A percentile compares a stretch with the other conserved stretches of the same genome.
Conservation (phyloP, 495 filamentous ascomycete species). For the Trichoderma asperelloides region DNA sequence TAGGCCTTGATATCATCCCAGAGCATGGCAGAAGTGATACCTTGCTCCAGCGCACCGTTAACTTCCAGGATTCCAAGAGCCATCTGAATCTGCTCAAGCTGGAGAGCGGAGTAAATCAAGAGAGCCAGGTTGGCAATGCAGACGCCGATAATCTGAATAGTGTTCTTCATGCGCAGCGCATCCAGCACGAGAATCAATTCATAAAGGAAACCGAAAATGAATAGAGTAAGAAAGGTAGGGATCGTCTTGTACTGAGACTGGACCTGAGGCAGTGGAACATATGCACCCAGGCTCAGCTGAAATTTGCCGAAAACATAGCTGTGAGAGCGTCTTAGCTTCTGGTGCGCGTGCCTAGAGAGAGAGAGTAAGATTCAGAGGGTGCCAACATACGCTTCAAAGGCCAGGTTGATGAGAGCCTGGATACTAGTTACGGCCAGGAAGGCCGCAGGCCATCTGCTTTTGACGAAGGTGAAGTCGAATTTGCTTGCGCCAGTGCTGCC, state of each 20-base stretch:
- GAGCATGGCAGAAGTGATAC: conserved; percentile 35
- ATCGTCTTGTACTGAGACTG: conserved; percentile 55
- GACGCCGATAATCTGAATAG: conserved; percentile 94
- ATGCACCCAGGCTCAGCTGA: conserved; percentile 42
- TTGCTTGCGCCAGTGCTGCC: conserved; percentile 16
- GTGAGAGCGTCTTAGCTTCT: conserved; percentile 11
- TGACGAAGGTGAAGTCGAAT: conserved; percentile 55
- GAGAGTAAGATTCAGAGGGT: conserved; percentile 8
- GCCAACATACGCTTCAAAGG: conserved; percentile 70
- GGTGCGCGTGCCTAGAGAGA: not conserved
- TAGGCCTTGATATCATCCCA: conserved; percentile 65
- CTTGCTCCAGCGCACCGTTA: conserved; percentile 22
- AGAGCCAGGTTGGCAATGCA: conserved; percentile 87
- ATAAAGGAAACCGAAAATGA: conserved; percentile 95
- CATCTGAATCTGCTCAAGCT: conserved; percentile 76
- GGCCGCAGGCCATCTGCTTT: conserved; percentile 77
- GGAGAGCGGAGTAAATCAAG: conserved; percentile 83
- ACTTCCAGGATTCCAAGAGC: conserved; percentile 48
- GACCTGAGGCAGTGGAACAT: conserved; percentile 18
- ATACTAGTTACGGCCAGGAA: conserved; percentile 66
- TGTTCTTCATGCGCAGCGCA: conserved; percentile 90
- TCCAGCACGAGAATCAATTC: conserved; percentile 83
- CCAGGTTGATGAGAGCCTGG: conserved; percentile 71
- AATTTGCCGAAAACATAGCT: conserved; percentile 69
- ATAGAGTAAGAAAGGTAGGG: conserved; percentile 86